These are phyloP conservation scores for Pulicaria dysenterica DNA, from an alignment of 129 eudicot genomes.

Conservation along the genomic window DNA sequence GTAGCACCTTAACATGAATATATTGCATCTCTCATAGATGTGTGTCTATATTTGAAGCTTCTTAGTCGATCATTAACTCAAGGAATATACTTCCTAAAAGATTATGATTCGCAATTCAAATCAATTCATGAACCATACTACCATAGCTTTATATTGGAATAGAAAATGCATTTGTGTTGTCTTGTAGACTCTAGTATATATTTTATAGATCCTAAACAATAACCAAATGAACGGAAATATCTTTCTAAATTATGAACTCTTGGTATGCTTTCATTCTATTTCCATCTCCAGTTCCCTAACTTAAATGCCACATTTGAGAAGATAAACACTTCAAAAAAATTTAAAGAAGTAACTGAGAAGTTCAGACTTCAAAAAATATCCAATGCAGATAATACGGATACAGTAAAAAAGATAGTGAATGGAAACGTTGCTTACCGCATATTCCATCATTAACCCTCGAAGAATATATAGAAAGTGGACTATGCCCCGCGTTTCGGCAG, in stretches of 20 bases:
- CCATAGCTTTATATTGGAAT: background rate
- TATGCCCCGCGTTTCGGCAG: conserved; percentile 76
- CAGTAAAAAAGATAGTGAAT: background rate
- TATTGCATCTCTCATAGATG: background rate
- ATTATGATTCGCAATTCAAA: conserved; percentile 5
- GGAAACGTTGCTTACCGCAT: conserved; percentile 59
- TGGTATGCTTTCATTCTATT: background rate
- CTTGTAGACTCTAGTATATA: conserved; percentile 5
- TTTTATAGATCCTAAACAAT: background rate
- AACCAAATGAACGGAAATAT: conserved; percentile 11
- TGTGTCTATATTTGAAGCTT: conserved; percentile 15
- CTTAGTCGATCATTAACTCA: conserved; percentile 5
- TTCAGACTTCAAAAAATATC: conserved; percentile 4
- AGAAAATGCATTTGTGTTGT: background rate
- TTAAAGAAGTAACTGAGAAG: conserved; percentile 4
- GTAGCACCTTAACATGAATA: background rate
- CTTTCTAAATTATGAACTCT: conserved; percentile 10
- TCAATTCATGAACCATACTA: conserved; percentile 3
- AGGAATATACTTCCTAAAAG: background rate
- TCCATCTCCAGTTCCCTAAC: conserved; percentile 20
- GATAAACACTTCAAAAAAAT: conserved; percentile 4
- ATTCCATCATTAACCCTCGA: conserved; percentile 97
- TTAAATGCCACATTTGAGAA: background rate
- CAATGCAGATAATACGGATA: conserved; percentile 1
- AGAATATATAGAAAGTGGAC: conserved; percentile 63